These are phyloP conservation scores for Colletotrichum nymphaeae DNA, from an alignment of 2,329 filamentous ascomycete species.

Conservation along the genomic window DNA sequence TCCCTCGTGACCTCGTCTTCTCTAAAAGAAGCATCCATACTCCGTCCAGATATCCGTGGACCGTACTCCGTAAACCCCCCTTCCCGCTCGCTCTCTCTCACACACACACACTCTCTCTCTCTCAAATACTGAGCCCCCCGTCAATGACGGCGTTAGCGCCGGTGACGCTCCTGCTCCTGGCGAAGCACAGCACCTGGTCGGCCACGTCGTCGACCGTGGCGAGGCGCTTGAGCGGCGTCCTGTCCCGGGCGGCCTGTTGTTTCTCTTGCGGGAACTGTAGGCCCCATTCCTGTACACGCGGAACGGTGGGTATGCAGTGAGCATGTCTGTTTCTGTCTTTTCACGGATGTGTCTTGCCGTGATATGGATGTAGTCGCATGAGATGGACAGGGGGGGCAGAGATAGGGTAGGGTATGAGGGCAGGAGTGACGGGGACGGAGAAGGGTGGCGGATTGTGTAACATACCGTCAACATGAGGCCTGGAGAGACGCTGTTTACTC, in stretches of 20 bases:
- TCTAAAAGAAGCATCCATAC: no score
- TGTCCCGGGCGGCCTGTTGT: conserved; percentile 64
- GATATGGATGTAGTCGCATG: background rate
- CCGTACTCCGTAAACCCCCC: no score
- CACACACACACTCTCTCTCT: no score
- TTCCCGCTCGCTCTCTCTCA: no score
- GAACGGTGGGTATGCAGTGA: conserved; percentile 10
- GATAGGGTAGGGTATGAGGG: background rate
- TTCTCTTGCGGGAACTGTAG: conserved; percentile 64
- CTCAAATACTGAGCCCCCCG: conserved; percentile 26
- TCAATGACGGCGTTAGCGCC: conserved; percentile 65
- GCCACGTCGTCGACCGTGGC: conserved; percentile 65
- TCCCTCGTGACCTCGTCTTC: no score
- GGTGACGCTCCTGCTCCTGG: conserved; percentile 60
- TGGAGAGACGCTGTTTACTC: conserved; percentile 70
- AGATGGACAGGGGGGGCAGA: no score
- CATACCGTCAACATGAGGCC: conserved; percentile 62
- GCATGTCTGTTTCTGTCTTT: background rate
- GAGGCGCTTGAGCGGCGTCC: conserved; percentile 69
- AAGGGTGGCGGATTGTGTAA: background rate
- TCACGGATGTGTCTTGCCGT: background rate
- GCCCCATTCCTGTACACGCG: conserved; percentile 37
- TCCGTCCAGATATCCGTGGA: no score
- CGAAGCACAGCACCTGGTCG: conserved; percentile 62
- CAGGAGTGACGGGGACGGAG: no score